phyloP scores from a whole-genome alignment of 1,139 yeast genomes.

The Hyphopichia khmerensis region DNA sequence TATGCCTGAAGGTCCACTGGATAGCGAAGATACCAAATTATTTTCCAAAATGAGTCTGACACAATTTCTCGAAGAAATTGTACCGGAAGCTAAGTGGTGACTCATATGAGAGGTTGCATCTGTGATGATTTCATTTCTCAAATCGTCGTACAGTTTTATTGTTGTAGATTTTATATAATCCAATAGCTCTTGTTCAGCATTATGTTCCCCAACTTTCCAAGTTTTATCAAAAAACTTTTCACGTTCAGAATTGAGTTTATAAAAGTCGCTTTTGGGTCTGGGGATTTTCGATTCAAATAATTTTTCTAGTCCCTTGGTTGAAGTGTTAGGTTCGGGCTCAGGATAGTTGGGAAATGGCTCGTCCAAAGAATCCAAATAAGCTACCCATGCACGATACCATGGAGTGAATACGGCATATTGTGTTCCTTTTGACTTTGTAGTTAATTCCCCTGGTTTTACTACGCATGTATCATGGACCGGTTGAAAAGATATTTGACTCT shows the following conservation, averaged over 20 bases:
- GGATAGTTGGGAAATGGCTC: constrained; percentile 1
- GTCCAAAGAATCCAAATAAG: constrained; percentile 13
- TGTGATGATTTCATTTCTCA: constrained; percentile 23
- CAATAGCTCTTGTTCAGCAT: constrained; percentile 29
- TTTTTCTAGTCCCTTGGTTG: constrained; percentile 3
- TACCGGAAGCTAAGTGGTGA: constrained; percentile 47
- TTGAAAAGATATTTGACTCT: constrained; percentile 19
- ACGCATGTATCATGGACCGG: constrained; percentile 49
- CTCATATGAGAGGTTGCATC: constrained; percentile 44
- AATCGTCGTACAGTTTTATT: constrained; percentile 27
- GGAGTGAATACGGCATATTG: constrained; percentile 55
- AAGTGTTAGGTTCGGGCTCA: neutral
- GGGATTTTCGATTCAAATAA: constrained; percentile 9
- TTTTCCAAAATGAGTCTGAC: constrained; percentile 24
- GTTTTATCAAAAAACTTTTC: constrained; percentile 15
- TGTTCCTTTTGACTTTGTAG: constrained; percentile 41
- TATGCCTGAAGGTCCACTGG: constrained; percentile 28
- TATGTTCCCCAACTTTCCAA: constrained; percentile 39
- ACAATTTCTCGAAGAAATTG: constrained; percentile 41
- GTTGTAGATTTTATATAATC: constrained; percentile 25
- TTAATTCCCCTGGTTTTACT: constrained; percentile 43
- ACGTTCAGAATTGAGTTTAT: neutral
- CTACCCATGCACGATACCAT: constrained; percentile 50
- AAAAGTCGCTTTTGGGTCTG: neutral
- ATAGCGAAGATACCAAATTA: constrained; percentile 20